These are phyloP conservation scores for Sclerotinia minor DNA, from an alignment of 2,329 filamentous ascomycete genomes.

Conservation along the genomic window DNA sequence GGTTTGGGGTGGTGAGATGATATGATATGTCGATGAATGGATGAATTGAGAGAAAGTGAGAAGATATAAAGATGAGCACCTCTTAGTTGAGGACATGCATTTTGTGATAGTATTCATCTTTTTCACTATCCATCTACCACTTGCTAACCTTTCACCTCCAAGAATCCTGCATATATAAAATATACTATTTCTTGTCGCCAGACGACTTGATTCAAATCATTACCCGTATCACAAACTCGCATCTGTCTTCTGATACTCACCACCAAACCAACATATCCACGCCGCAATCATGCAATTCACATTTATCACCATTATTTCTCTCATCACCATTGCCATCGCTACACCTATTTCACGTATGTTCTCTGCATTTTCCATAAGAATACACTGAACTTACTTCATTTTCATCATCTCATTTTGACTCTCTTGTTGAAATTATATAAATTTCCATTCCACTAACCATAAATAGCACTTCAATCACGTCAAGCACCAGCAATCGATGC, in stretches of 20 bases:
- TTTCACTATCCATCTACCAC: slow-evolving; percentile 21
- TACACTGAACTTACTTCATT: not conserved
- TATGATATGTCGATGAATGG: not conserved
- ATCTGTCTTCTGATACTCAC: slow-evolving; percentile 22
- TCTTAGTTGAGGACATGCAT: not conserved
- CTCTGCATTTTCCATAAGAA: not conserved
- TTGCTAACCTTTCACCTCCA: slow-evolving; percentile 2
- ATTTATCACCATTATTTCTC: slow-evolving; percentile 35
- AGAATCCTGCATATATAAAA: slow-evolving; percentile 17
- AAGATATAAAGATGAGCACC: slow-evolving; percentile 6
- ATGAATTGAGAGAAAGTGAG: no score
- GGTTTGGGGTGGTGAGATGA: not conserved
- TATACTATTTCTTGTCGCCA: slow-evolving; percentile 36
- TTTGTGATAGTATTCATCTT: slow-evolving; percentile 18
- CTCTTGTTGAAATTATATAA: not conserved
- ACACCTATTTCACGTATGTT: slow-evolving; percentile 35
- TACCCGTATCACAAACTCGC: not conserved
- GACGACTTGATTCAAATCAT: slow-evolving; percentile 33
- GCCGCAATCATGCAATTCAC: slow-evolving; percentile 39
- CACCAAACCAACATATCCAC: slow-evolving; percentile 24
- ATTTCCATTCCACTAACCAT: not conserved
- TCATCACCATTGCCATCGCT: slow-evolving; percentile 38
- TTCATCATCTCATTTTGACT: not conserved
- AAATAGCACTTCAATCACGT: not conserved
- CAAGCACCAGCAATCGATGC: slow-evolving; percentile 25